Percentiles rank a stretch among this genome's conserved stretches.
Conservation (phyloP, 2,329 filamentous ascomycete species). For the Podosphaera fusca region DNA sequence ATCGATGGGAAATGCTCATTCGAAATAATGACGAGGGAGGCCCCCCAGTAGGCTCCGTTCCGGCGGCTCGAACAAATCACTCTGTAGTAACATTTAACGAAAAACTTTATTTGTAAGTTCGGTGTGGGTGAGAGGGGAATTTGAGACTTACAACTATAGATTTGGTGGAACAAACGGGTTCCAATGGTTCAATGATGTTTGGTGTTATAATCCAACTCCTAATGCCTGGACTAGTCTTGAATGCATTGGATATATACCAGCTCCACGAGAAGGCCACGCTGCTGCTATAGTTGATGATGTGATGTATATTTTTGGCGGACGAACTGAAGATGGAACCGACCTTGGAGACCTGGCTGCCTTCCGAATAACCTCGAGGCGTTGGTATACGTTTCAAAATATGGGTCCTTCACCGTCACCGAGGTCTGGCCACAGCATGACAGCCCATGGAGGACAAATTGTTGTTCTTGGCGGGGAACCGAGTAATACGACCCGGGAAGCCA, state of each 20-base stretch:
- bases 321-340: slow-evolving; percentile 80
- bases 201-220: slow-evolving; percentile 68
- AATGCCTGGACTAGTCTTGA: slow-evolving; percentile 79
- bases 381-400: slow-evolving; percentile 99
- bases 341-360: slow-evolving; percentile 82
- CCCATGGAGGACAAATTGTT: slow-evolving; percentile 76
- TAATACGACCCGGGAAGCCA: slow-evolving; percentile 55
- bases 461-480: slow-evolving; percentile 89
- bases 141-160: slow-evolving; percentile 21
- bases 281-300: slow-evolving; percentile 86
- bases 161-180: slow-evolving; percentile 93
- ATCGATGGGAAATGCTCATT: slow-evolving; percentile 86
- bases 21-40: slow-evolving; percentile 43
- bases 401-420: slow-evolving; percentile 80
- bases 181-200: slow-evolving; percentile 97
- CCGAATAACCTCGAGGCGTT: slow-evolving; percentile 59
- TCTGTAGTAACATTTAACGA: slow-evolving; percentile 80
- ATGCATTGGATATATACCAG: slow-evolving; percentile 93
- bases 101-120: slow-evolving; percentile 67
- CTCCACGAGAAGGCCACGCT: slow-evolving; percentile 81
- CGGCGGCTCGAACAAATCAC: slow-evolving; percentile 85
- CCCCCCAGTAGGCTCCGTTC: slow-evolving; percentile 39
- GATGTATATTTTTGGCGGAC: slow-evolving; percentile 97
- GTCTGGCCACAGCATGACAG: slow-evolving; percentile 94
- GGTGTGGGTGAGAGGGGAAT: not conserved